These are phyloP conservation scores for Myxozyma mucilagina DNA, from an alignment of 805 yeast genomes.

Conservation along the genomic window DNA sequence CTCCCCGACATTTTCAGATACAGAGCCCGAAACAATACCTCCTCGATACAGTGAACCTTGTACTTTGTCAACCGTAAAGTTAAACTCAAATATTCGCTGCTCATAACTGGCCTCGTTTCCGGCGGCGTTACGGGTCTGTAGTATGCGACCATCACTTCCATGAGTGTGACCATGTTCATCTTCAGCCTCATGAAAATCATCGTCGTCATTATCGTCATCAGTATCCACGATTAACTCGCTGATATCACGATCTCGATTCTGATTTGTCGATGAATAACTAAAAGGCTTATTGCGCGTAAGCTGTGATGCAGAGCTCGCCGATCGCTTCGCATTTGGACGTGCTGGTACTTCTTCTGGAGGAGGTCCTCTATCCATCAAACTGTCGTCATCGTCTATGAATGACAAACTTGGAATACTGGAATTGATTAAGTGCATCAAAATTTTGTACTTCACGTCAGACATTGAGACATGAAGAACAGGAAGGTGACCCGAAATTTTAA, in stretches of 20 bases:
- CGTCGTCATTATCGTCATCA: conserved; percentile 35
- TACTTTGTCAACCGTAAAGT: conserved; percentile 66
- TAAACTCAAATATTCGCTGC: conserved; percentile 72
- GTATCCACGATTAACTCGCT: conserved; percentile 23
- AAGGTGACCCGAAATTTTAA: conserved; percentile 73
- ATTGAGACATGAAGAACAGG: conserved; percentile 70
- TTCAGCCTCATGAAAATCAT: conserved; percentile 27
- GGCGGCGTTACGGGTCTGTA: not conserved
- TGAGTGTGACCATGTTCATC: conserved; percentile 10
- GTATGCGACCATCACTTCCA: conserved; percentile 13
- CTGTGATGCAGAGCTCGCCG: not conserved
- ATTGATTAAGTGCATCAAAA: conserved; percentile 75
- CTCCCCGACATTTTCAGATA: conserved; percentile 47
- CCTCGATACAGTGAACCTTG: conserved; percentile 65
- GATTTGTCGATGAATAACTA: conserved; percentile 8
- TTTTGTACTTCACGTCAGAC: conserved; percentile 88
- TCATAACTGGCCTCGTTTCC: conserved; percentile 17
- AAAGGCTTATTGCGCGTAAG: conserved; percentile 5
- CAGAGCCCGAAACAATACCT: conserved; percentile 38
- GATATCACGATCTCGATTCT: conserved; percentile 4
- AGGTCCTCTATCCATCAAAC: conserved; percentile 5
- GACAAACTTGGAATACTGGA: conserved; percentile 60
- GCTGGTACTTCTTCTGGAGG: conserved; percentile 1
- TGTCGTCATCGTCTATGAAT: conserved; percentile 17
- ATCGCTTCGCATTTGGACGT: not conserved